Base-by-base conservation (phyloP, 2,329 filamentous ascomycete species). In the Pseudogymnoascus sp. region DNA sequence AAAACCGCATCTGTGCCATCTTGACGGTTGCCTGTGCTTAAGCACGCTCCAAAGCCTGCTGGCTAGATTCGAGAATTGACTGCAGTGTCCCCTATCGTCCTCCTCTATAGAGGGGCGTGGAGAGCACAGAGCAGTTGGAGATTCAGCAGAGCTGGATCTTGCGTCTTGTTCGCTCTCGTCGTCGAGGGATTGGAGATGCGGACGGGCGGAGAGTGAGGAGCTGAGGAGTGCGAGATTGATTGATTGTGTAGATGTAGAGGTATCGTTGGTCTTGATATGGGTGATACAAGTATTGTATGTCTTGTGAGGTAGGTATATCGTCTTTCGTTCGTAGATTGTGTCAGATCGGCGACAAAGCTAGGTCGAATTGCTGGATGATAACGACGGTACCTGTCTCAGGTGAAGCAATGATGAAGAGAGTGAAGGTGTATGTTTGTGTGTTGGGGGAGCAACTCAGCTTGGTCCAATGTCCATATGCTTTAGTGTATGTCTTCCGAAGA, bases 401-500 rank as follows among this genome's bases (percentile, higher is more conserved):
- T 57, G 48, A 57, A 57, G 48, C 34, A 19, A 34, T 34, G n/a
- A 19, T 57, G 48, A 34, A 31, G 45, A 57, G 48, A 25, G 41
- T 23, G 41, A 45, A 45, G 23, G 48, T 57, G 28, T 57, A 34
- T 57, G 25, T 57, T 19, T 57, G n/a, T 57, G n/a, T 57, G 25
- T 57, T 57, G 48, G 48, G 48, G 48, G 48, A 57, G 48, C 48
- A 57, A 57, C 48, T 57, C 48, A 57, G 48, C 48, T 57, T 57
- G 48, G 25, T 11, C 48, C 48, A 57, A 57, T 57, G 25, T 54
- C 48, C 48, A 54, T 54, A 54, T 54, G 48, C 25, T 54, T 54
- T 54, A 54, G 48, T 54, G 48, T 54, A 54, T 54, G 25, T 57
- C 48, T 57, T 57, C 48, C 48, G 48, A 34, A 25, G 48, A 57